Evolutionary conservation across 2,329 filamentous ascomycete species (phyloP).

Genomic region (Capronia americana): DNA sequence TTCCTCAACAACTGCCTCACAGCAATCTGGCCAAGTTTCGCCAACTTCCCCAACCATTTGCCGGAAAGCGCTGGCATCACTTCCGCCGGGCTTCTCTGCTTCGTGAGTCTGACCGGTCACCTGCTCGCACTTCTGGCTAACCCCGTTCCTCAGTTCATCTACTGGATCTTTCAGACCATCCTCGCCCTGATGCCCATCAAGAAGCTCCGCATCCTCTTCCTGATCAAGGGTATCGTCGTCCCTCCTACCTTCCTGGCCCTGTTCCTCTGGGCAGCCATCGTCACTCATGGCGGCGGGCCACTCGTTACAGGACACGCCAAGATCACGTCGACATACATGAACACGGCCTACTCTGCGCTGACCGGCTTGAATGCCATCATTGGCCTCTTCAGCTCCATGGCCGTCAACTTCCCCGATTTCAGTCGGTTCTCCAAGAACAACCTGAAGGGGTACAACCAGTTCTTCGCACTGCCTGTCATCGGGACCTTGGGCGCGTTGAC

Average conservation of each 20-base stretch:
- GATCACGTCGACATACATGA: slow-evolving; percentile 51
- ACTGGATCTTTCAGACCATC: slow-evolving; percentile 57
- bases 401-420: slow-evolving; percentile 59
- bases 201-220: slow-evolving; percentile 53
- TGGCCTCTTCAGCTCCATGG: slow-evolving; percentile 57
- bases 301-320: slow-evolving; percentile 48
- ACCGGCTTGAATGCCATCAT: slow-evolving; percentile 57
- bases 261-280: slow-evolving; percentile 54
- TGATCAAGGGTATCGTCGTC: slow-evolving; percentile 53
- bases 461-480: slow-evolving; percentile 57
- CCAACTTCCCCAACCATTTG: slow-evolving; percentile 51
- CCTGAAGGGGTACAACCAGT: slow-evolving; percentile 52
- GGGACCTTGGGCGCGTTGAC: slow-evolving; percentile 56
- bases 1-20: slow-evolving; percentile 49
- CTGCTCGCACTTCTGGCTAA: slow-evolving; percentile 35
- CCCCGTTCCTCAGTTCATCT: slow-evolving; percentile 49
- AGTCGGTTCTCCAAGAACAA: slow-evolving; percentile 52
- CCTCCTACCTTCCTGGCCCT: slow-evolving; percentile 53
- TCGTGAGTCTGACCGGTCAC: slow-evolving; percentile 44
- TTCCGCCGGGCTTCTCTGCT: slow-evolving; percentile 56
- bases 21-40: slow-evolving; percentile 58
- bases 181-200: slow-evolving; percentile 53
- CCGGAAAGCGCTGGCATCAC: slow-evolving; percentile 42
- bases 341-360: slow-evolving; percentile 52
- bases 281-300: slow-evolving; percentile 52